Conservation (phyloP, 768 basidiomycete genomes). For the Lepiota venenata region DNA sequence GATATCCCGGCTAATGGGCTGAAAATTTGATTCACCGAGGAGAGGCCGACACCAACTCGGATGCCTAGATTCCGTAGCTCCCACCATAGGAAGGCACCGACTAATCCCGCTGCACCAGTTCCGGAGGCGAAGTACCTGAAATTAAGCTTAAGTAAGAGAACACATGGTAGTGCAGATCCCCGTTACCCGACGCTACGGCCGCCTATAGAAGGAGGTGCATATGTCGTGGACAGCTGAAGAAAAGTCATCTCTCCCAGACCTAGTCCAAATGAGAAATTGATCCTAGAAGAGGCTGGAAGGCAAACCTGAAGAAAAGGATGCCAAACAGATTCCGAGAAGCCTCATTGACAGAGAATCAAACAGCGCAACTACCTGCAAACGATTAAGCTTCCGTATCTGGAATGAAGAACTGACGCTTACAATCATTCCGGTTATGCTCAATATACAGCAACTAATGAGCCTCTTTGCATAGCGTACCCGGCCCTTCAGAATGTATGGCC, state of each 20-base stretch:
- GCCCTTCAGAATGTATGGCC: slow-evolving; percentile 89
- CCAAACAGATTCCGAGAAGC: slow-evolving; percentile 73
- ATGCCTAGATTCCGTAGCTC: slow-evolving; percentile 84
- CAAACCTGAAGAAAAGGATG: slow-evolving; percentile 82
- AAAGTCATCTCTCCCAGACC: slow-evolving; percentile 95
- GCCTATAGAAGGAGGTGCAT: slow-evolving; percentile 60
- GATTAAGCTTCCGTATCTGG: background rate
- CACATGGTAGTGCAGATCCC: background rate
- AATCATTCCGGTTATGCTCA: slow-evolving; percentile 85
- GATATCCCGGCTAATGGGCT: background rate
- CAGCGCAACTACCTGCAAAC: slow-evolving; percentile 66
- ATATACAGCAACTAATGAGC: slow-evolving; percentile 66
- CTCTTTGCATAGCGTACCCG: slow-evolving; percentile 78
- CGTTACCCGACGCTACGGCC: slow-evolving; percentile 82
- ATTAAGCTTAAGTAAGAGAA: background rate
- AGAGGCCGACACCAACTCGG: slow-evolving; percentile 75
- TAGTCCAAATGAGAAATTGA: slow-evolving; percentile 21
- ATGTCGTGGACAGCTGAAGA: slow-evolving; percentile 87
- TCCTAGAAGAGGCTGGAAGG: background rate
- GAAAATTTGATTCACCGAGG: slow-evolving; percentile 53
- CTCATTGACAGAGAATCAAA: slow-evolving; percentile 65
- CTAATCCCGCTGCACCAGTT: slow-evolving; percentile 91
- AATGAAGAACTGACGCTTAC: slow-evolving; percentile 42
- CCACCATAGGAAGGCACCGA: slow-evolving; percentile 96
- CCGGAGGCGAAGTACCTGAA: slow-evolving; percentile 87